Conservation (phyloP, 345 rosid species). For the Syzygium aromaticum region DNA sequence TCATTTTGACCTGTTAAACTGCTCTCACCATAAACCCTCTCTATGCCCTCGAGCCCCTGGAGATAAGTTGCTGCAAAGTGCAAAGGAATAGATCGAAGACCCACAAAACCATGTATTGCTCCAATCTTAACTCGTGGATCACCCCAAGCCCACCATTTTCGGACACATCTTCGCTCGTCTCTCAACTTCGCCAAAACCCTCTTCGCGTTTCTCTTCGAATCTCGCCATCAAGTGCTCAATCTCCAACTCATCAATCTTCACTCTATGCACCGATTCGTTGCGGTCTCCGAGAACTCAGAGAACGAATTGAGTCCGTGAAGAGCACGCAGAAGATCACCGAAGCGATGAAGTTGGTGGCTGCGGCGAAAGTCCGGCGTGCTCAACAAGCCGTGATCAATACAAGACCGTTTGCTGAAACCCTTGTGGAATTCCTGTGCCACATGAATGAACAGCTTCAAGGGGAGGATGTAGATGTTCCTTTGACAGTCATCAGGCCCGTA, state of each 20-base stretch:
- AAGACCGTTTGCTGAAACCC: conserved; percentile 63
- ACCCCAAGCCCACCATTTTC: conserved; percentile 16
- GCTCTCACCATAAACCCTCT: background rate
- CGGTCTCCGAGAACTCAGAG: conserved; percentile 54
- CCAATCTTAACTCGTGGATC: conserved; percentile 19
- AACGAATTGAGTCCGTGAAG: conserved; percentile 52
- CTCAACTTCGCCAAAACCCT: conserved; percentile 21
- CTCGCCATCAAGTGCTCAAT: background rate
- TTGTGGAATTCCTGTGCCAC: conserved; percentile 42
- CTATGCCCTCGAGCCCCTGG: background rate
- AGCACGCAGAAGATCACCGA: conserved; percentile 66
- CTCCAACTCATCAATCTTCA: background rate
- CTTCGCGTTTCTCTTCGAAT: conserved; percentile 5
- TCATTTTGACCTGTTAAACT: background rate
- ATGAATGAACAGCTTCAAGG: conserved; percentile 40
- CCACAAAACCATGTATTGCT: conserved; percentile 15
- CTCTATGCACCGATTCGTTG: conserved; percentile 14
- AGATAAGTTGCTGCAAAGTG: background rate
- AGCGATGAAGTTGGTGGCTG: conserved; percentile 83
- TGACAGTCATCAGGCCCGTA: conserved; percentile 54
- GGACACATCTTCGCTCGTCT: background rate
- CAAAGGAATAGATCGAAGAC: background rate
- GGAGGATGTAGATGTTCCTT: conserved; percentile 67
- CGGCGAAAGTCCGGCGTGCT: conserved; percentile 73
- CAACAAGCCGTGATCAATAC: conserved; percentile 77